phyloP scores from a whole-genome alignment of 495 filamentous ascomycete genomes.

The Tuber microsphaerosporum region DNA sequence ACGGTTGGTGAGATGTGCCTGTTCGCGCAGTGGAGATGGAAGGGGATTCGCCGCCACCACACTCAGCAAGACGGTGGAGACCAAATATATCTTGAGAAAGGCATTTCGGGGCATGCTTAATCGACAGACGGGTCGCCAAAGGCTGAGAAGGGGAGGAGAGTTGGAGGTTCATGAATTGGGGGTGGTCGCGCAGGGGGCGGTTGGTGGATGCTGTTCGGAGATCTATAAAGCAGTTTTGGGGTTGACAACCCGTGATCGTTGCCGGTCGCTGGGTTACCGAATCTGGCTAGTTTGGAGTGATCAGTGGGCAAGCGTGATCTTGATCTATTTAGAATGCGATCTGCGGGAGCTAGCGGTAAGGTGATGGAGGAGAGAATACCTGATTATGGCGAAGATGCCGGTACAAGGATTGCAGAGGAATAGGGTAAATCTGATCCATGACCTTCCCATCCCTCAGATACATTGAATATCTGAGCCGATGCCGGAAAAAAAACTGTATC shows the following conservation, averaged over 20 bases:
- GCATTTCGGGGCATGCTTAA: neutral
- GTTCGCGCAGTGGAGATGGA: neutral
- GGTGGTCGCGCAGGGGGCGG: neutral
- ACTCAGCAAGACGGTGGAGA: neutral
- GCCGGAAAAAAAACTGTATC: too few relatives aligned
- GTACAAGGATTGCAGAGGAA: too few relatives aligned
- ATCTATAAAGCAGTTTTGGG: neutral
- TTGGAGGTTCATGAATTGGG: neutral
- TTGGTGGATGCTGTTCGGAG: neutral
- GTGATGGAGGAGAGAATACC: too few relatives aligned
- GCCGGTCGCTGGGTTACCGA: neutral
- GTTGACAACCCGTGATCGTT: neutral
- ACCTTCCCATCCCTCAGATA: too few relatives aligned
- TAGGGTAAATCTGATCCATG: too few relatives aligned
- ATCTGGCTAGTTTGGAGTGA: neutral
- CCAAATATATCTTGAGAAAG: neutral
- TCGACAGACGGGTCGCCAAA: neutral
- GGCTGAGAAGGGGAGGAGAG: neutral
- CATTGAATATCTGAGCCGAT: too few relatives aligned
- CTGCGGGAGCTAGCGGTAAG: neutral
- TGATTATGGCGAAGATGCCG: too few relatives aligned
- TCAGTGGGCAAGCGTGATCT: neutral
- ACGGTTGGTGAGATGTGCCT: neutral
- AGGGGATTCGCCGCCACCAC: neutral
- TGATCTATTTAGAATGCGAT: neutral